Base-by-base conservation (phyloP, 2,329 filamentous ascomycete genomes). In the Sarocladium brachiariae region DNA sequence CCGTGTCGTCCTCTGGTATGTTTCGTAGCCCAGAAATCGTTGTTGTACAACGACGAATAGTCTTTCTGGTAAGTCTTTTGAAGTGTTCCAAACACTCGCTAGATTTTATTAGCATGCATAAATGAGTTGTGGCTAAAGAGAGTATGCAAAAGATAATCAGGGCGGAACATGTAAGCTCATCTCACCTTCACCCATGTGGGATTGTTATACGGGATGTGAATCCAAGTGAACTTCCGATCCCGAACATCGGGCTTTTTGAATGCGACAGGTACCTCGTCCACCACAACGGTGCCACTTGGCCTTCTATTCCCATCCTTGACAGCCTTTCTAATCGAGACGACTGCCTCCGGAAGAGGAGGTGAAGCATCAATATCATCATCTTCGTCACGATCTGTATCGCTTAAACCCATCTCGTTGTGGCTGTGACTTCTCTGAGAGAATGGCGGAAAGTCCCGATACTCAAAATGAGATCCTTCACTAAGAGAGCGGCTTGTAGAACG, bases 191-290 rank as follows among this genome's bases (percentile, higher is more conserved):
- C 77, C 78, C 78, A 81, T 0, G 73, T 69, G 0, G 78, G 76
- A 49, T 81, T 80, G 8, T 76, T 81, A 24, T 73, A 80, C 0
- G 77, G 75, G 16, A 78, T 55, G 60, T 81, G 78, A 43, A 81
- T 71, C 78, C 78, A 81, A 56, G 76, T 72, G 55, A 80, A 80
- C 58, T 74, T 78, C 21, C 74, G 69, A 2, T 60, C 56, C 31
- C 62, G 58, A 2, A 62, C 57, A 34, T 65, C 59, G 2, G 67
- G 67, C 50, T 61, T 66, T 9, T 57, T 51, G 56, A 70, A 65
- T 25, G 63, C 59, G 31, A 59, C 53, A 0, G 61, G 59, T 8
- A 58, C 54, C 14, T 65, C 61, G 11, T 66, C 64, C 1, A 61
- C 57, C 9, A 66, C 54, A 0, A 57, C 63, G 9, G 60, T 59